These are phyloP conservation scores for Colletotrichum agaves DNA, from an alignment of 2,329 filamentous ascomycete species.

Conservation along the genomic window DNA sequence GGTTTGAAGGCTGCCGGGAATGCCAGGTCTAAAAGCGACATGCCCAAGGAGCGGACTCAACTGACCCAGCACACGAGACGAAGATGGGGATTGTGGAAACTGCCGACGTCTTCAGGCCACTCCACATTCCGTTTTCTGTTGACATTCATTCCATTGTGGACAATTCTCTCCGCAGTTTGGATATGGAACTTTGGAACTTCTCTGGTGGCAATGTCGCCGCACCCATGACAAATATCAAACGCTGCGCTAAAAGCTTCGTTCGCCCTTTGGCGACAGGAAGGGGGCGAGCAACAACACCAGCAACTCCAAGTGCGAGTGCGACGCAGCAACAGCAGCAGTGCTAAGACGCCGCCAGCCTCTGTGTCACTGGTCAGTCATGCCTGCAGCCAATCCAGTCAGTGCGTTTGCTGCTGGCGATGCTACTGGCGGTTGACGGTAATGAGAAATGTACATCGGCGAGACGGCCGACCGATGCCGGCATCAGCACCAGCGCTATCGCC, in stretches of 20 bases:
- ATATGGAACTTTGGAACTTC: conserved; percentile 3
- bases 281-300: not conserved
- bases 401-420: not conserved
- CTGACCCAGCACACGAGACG: conserved; percentile 29
- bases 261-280: not conserved
- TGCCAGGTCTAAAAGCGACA: conserved; percentile 21
- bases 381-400: conserved; percentile 17
- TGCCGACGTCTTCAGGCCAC: not conserved
- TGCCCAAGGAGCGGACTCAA: conserved; percentile 20
- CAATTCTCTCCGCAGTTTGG: conserved; percentile 5
- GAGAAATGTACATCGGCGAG: not conserved
- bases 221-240: conserved; percentile 31
- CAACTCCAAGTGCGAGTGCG: conserved; percentile 3
- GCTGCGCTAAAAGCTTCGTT: conserved; percentile 25
- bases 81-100: conserved; percentile 18
- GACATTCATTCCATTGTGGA: conserved; percentile 3
- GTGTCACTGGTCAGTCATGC: conserved; percentile 4
- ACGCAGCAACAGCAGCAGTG: not conserved
- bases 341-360: conserved; percentile 20
- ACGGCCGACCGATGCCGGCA: conserved; percentile 24
- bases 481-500: not conserved
- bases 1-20: conserved; percentile 1
- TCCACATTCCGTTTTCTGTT: conserved; percentile 22
- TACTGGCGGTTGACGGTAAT: not conserved
- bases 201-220: not conserved